Evolutionary conservation across 1,284 basidiomycete species (phyloP), one percentile per base, ranked within the genome.

Genomic region (Rhodofomes roseus): DNA sequence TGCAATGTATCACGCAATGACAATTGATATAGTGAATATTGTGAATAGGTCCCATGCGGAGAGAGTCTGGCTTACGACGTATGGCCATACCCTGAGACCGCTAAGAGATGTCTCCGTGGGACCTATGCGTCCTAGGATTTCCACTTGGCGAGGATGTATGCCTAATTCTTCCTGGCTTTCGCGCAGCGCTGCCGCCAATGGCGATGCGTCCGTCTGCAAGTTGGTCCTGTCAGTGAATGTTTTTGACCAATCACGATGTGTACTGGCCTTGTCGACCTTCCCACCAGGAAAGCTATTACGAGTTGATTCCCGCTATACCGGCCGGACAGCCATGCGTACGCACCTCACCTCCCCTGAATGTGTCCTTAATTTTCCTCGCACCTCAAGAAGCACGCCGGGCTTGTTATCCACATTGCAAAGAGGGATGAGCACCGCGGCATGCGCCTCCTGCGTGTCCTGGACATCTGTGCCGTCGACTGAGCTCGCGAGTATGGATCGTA

Each of bases 301-400:
- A 31, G 22, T 52, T 22, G 23, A 50, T 59, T 20, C 48, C 12
- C 43, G 40, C 39, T 1, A 40, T 20, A 29, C 23, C n/a, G 7
- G n/a, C 8, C n/a, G 6, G 36, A 18, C 4, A 16, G 25, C 16
- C 18, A 50, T 22, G 7, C 12, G 50, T 12, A 64, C 81, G 64
- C 68, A 89, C 90, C 90, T 90, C 37, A 92, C 84, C 77, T 92
- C 89, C n/a, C 91, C 90, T 0, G 87, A 85, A 73, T 92, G 90
- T 39, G 78, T 80, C 63, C 89, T 79, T 58, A 92, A 71, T 59
- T 81, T 81, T n/a, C 84, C 87, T 62, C 90, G 79, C 31, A 93
- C 81, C 69, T 92, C 85, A 20, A 92, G 78, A 40, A 92, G 70
- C 20, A 93, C 79, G 7, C 89, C 86, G 0, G 90, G 86, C 18